Base-by-base conservation (phyloP, 306 rosid genomes). In the Quercus ilex region DNA sequence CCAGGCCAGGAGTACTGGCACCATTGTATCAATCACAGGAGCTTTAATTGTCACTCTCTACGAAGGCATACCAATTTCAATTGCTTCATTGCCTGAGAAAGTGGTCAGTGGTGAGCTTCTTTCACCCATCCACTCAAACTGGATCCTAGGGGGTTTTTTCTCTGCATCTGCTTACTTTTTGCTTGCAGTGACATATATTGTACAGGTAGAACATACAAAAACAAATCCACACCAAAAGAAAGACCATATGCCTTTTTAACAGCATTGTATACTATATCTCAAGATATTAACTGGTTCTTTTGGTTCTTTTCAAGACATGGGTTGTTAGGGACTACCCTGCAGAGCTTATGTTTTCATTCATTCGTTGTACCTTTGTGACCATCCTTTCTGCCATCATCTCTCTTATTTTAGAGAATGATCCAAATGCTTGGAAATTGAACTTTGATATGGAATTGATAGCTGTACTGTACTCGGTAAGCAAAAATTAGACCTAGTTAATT, bases 251-350 rank as follows among this genome's bases (percentile, higher is more conserved):
- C 53, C 53, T 49, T 49, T 49, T 49, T 49, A 12, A 12, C 53
- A 49, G 5, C 1, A 49, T 12, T 49, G 17, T 49, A 49, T 49
- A 8, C 46, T 8, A 49, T 49, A 49, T 49, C 53, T 49, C 53
- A 49, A 49, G 53, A 7, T 21, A 12, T 62, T 62, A 25, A 62
- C 17, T 30, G 14, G 5, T 62, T 14, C 2, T 41, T 28, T 31
- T 56, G 55, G 28, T n/a, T 35, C 31, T 19, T 67, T 28, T 60
- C 6, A n/a, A 79, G 86, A 70, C 83, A 4, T 74, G 80, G 80
- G 63, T 79, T 38, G 9, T 83, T 15, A 79, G 69, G 62, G 78
- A 75, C n/a, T 83, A 79, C 75, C 70, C 78, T 21, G 83, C n/a
- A 70, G 80, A 69, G 52, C 11, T 79, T 20, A 53, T 79, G 77